Evolutionary conservation across 73 alveolate species (phyloP), one percentile per base, ranked within the genome.

Genomic region (Uronychia setigera): DNA sequence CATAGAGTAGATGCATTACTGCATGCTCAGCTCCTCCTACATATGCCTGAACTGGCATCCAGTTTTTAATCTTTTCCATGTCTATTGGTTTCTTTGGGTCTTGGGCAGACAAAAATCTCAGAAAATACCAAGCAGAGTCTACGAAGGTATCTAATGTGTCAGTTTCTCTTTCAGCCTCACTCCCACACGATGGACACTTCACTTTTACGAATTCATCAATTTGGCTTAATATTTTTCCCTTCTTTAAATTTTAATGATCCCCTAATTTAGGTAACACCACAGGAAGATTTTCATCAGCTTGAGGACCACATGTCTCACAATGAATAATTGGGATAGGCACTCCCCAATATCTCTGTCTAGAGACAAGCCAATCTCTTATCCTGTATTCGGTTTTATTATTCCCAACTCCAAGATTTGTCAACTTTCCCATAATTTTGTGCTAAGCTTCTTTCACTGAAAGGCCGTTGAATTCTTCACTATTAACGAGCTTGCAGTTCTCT

Each of bases 11-110:
- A 84, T 93, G 97, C 92, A 93, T 79, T 14, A 93, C 86, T 14
- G 97, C 97, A 76, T 93, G 97, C 87, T 93, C 97, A 88, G 78
- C 85, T 0, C 97, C 97, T 0, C 97, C 97, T 1, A 93, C 90
- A 67, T 93, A 93, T 0, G 91, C 31, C 60, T 93, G 94, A 0
- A 93, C 97, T n/a, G 97, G 97, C 89, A 88, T 80, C 96, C 96
- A 91, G 33, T 87, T 35, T 79, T 86, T 86, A 26, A 80, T 78
- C 0, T 78, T 35, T n/a, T 77, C 86, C 14, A 74, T 29, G 67
- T 90, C 91, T 34, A 85, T 74, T 29, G 84, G 67, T 26, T 25
- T 35, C 58, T 34, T 33, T 0, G 77, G 32, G 82, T 91, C 87
- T 28, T 74, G 32, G 31, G 87, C 78, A 87, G 91, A 93, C 46